phyloP scores from a whole-genome alignment of 768 basidiomycete species.

The Boletus bicolor region DNA sequence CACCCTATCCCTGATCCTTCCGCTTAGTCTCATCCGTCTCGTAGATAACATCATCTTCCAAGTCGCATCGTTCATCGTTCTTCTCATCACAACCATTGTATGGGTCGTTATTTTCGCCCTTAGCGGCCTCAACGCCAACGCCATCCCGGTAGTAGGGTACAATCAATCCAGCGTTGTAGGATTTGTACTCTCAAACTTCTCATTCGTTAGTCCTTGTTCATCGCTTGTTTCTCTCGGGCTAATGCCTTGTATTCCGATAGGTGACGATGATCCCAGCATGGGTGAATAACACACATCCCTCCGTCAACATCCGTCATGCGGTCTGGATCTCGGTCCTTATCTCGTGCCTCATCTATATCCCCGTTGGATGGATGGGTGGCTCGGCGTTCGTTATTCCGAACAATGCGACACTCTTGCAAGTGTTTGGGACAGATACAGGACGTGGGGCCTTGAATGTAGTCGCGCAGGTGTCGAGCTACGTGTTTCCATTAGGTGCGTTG shows the following conservation, averaged over 20 bases:
- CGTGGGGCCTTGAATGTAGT: constrained; percentile 2
- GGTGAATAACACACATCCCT: constrained; percentile 25
- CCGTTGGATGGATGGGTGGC: constrained; percentile 24
- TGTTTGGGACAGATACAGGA: constrained; percentile 5
- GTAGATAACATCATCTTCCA: constrained; percentile 27
- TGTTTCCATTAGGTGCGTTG: constrained; percentile 20
- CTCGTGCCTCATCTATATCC: constrained; percentile 24
- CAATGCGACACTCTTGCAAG: constrained; percentile 17
- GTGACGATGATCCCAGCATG: constrained; percentile 25
- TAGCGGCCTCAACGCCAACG: constrained; percentile 9
- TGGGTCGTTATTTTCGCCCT: constrained; percentile 19
- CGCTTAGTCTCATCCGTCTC: constrained; percentile 23
- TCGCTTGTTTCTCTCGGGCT: neutral
- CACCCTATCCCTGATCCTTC: constrained; percentile 17
- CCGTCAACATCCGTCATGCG: constrained; percentile 20
- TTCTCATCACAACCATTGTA: constrained; percentile 16
- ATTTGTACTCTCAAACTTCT: constrained; percentile 24
- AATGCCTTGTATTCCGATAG: neutral
- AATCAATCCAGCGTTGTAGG: constrained; percentile 22
- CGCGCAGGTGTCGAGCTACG: constrained; percentile 17
- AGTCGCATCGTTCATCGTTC: constrained; percentile 19
- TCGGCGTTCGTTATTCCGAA: constrained; percentile 8
- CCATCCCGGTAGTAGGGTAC: constrained; percentile 15
- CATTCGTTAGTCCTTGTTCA: constrained; percentile 17
- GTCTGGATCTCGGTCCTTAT: constrained; percentile 24